These are phyloP conservation scores for Xerocomellus chrysenteron DNA, from an alignment of 768 basidiomycete genomes.

Conservation along the genomic window DNA sequence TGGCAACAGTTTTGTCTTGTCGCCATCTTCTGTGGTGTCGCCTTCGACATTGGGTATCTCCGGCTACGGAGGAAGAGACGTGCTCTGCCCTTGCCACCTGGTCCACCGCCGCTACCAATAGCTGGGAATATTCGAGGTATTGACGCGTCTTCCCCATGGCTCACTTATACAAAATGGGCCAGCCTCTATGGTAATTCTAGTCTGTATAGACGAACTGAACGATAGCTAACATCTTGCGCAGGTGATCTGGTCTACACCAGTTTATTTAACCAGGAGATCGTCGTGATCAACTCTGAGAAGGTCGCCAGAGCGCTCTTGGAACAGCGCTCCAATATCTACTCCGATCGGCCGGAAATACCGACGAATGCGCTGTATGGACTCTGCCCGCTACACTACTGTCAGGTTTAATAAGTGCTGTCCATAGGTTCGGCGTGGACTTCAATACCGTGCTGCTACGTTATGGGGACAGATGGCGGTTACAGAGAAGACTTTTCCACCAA, in stretches of 20 bases:
- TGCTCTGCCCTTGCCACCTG: slow-evolving; percentile 17
- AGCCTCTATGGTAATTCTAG: slow-evolving; percentile 12
- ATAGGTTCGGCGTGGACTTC: slow-evolving; percentile 35
- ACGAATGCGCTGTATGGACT: slow-evolving; percentile 17
- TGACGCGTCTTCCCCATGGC: slow-evolving; percentile 13
- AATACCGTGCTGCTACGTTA: slow-evolving; percentile 35
- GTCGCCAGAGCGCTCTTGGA: slow-evolving; percentile 27
- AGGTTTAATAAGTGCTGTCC: not conserved
- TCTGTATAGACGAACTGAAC: too few species aligned
- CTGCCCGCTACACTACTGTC: not conserved
- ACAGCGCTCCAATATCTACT: slow-evolving; percentile 29
- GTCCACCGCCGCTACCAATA: slow-evolving; percentile 19
- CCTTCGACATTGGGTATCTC: slow-evolving; percentile 1
- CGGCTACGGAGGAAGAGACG: slow-evolving; percentile 3
- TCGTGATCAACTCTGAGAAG: slow-evolving; percentile 30
- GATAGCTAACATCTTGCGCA: slow-evolving; percentile 1
- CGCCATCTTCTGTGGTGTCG: slow-evolving; percentile 10
- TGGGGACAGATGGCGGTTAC: slow-evolving; percentile 37
- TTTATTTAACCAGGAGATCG: slow-evolving; percentile 22
- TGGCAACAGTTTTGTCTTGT: slow-evolving; percentile 15
- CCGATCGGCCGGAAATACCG: slow-evolving; percentile 31
- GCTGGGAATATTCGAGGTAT: slow-evolving; percentile 21
- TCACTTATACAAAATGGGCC: slow-evolving; percentile 21
- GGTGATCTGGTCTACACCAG: slow-evolving; percentile 28
- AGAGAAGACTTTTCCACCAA: slow-evolving; percentile 38